phyloP scores from a whole-genome alignment of 495 filamentous ascomycete species.

The Parmelia sp. region DNA sequence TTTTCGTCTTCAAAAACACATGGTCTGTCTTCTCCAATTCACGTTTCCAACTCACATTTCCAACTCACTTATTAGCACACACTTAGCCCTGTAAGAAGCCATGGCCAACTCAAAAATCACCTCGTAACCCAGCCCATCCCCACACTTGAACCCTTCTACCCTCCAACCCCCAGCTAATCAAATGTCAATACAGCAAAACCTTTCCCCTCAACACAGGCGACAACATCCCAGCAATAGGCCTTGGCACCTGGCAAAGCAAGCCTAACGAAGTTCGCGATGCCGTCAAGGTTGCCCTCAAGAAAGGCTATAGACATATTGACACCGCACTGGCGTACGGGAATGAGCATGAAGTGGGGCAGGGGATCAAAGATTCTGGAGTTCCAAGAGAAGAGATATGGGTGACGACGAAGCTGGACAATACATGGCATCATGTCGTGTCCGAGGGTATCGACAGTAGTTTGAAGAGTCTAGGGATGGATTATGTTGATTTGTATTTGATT shows the following conservation, averaged over 20 bases:
- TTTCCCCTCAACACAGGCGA: constrained; percentile 12
- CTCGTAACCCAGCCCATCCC: neutral
- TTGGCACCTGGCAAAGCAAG: constrained; percentile 76
- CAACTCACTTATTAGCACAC: too few species aligned
- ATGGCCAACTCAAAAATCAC: constrained; percentile 5
- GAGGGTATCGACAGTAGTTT: constrained; percentile 13
- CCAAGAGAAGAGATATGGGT: constrained; percentile 77
- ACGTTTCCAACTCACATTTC: too few species aligned
- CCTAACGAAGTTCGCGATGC: constrained; percentile 60
- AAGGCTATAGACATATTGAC: constrained; percentile 68
- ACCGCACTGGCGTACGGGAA: constrained; percentile 80
- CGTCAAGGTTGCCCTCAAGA: constrained; percentile 67
- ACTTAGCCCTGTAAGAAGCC: too few species aligned
- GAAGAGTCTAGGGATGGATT: constrained; percentile 4
- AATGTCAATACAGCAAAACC: neutral
- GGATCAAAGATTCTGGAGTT: constrained; percentile 72
- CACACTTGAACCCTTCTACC: neutral
- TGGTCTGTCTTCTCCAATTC: too few species aligned
- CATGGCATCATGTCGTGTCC: constrained; percentile 25
- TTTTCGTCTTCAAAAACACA: neutral
- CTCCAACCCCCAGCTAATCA: neutral
- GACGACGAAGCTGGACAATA: constrained; percentile 83
- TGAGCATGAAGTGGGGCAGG: constrained; percentile 74
- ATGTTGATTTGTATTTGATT: constrained; percentile 12
- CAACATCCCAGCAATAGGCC: constrained; percentile 63